Percentiles rank a stretch among this genome's conserved stretches.
These are phyloP conservation scores for Aspergillus sparsus DNA, from an alignment of 495 filamentous ascomycete species.

Conservation along the genomic window DNA sequence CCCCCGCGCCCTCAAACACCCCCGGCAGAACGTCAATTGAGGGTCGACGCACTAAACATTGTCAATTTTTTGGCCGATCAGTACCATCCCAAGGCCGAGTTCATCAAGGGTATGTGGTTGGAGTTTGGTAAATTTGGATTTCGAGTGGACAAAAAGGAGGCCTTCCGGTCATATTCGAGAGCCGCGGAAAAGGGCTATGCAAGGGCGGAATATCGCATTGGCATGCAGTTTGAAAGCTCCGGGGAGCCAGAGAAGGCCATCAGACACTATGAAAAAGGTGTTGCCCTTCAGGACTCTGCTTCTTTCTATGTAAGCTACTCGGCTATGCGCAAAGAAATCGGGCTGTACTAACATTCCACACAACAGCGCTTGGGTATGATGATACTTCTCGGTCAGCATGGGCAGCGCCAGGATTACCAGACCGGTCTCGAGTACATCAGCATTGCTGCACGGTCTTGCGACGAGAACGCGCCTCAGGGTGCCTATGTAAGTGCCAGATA, in stretches of 20 bases:
- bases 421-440: constrained; percentile 79
- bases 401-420: constrained; percentile 76
- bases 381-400: constrained; percentile 90
- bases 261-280: constrained; percentile 80
- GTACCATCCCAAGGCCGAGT: constrained; percentile 89
- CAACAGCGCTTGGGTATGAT: constrained; percentile 88
- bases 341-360: constrained; percentile 25
- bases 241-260: constrained; percentile 90
- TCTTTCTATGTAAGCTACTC: constrained; percentile 68
- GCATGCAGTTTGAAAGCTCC: constrained; percentile 95
- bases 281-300: constrained; percentile 80
- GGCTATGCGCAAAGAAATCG: not conserved
- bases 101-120: constrained; percentile 94
- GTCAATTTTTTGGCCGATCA: constrained; percentile 87
- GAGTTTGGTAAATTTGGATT: constrained; percentile 96
- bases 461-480: constrained; percentile 96
- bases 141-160: constrained; percentile 89
- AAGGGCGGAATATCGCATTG: constrained; percentile 94
- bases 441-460: constrained; percentile 79
- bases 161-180: constrained; percentile 78
- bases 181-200: constrained; percentile 90
- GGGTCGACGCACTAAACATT: constrained; percentile 86
- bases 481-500: constrained; percentile 65
- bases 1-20: constrained; percentile 74
- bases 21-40: constrained; percentile 81